A percentile compares a stretch with the other conserved stretches of the same genome.
phyloP scores from a whole-genome alignment of 2,329 filamentous ascomycete species.

The Cladobotryum mycophilum region DNA sequence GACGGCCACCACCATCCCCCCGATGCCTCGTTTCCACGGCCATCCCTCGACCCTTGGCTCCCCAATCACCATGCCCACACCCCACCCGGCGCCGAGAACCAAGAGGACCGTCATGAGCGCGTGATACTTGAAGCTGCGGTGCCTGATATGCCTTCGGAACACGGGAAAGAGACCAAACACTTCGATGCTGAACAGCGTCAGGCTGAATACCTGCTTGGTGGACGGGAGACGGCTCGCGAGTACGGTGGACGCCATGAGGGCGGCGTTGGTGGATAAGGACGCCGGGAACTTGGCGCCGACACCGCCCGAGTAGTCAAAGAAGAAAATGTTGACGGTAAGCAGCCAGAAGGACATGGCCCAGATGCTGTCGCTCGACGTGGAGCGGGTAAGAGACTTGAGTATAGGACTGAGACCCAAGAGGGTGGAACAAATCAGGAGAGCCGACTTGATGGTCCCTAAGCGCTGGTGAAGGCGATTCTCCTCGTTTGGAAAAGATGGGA shows the following conservation, averaged over 20 bases:
- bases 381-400: constrained; percentile 89
- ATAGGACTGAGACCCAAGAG: constrained; percentile 90
- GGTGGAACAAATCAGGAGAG: constrained; percentile 85
- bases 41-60: constrained; percentile 35
- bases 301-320: constrained; percentile 87
- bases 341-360: constrained; percentile 96
- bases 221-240: constrained; percentile 82
- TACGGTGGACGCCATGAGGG: constrained; percentile 92
- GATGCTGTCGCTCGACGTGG: constrained; percentile 89
- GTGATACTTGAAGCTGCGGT: constrained; percentile 77
- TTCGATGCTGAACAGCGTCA: constrained; percentile 94
- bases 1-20: constrained; percentile 72
- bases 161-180: constrained; percentile 98
- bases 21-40: constrained; percentile 51
- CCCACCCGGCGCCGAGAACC: constrained; percentile 72
- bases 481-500: constrained; percentile 26
- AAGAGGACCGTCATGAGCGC: constrained; percentile 67
- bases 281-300: constrained; percentile 59
- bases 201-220: constrained; percentile 88
- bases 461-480: constrained; percentile 43
- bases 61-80: constrained; percentile 59
- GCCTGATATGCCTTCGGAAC: constrained; percentile 80
- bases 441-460: constrained; percentile 82
- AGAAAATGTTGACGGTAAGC: constrained; percentile 91
- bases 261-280: constrained; percentile 85